Conservation (phyloP, 2,329 filamentous ascomycete species). For the Akanthomyces uredinophilus region DNA sequence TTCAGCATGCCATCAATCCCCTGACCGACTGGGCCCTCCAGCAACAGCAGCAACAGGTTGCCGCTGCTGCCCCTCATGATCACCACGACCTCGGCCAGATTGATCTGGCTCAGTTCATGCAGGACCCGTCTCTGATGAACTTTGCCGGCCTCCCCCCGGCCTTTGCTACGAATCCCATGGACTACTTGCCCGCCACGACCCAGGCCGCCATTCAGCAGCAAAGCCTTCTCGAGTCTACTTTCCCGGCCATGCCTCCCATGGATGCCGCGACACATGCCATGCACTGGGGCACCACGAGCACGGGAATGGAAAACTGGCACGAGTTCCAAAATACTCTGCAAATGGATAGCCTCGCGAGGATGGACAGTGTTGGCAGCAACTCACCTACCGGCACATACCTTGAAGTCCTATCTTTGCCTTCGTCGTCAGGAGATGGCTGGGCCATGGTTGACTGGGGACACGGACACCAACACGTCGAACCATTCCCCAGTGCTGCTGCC, state of each 20-base stretch:
- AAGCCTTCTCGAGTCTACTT: conserved; percentile 59
- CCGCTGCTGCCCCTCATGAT: conserved; percentile 16
- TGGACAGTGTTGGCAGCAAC: conserved; percentile 40
- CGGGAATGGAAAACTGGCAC: conserved; percentile 69
- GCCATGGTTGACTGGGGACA: conserved; percentile 71
- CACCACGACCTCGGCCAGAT: conserved; percentile 34
- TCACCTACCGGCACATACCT: conserved; percentile 56
- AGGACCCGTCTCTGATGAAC: conserved; percentile 52
- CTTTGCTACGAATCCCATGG: conserved; percentile 52
- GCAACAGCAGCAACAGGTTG: conserved; percentile 43
- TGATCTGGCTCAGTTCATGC: conserved; percentile 50
- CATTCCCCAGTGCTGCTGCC: conserved; percentile 48
- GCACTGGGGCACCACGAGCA: conserved; percentile 56
- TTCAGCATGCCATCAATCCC: conserved; percentile 45
- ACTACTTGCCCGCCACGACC: conserved; percentile 57
- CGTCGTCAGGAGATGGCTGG: conserved; percentile 85
- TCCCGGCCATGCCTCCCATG: conserved; percentile 52
- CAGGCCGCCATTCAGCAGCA: conserved; percentile 57
- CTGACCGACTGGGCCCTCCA: conserved; percentile 60
- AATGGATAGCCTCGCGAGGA: conserved; percentile 42
- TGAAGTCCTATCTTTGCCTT: conserved; percentile 76
- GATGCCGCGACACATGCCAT: conserved; percentile 50
- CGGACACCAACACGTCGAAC: conserved; percentile 62
- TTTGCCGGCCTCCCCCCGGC: conserved; percentile 46
- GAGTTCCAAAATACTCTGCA: conserved; percentile 64